Conservation (phyloP, 805 yeast species). For the Metschnikowia bowlesiae region DNA sequence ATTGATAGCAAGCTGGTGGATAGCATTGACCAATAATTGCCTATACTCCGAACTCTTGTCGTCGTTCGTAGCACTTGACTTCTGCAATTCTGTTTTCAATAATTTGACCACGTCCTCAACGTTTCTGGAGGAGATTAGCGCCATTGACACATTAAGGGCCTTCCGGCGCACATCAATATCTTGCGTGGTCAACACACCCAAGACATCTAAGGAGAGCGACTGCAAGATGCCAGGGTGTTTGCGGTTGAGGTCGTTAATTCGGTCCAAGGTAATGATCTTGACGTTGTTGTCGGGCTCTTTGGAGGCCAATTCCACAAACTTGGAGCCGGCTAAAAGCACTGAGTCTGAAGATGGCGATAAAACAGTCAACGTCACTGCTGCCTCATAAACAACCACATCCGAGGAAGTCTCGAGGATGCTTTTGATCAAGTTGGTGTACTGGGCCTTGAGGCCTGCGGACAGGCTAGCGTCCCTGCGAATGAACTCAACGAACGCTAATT, state of each 20-base stretch:
- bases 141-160: constrained; percentile 80
- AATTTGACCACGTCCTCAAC: constrained; percentile 91
- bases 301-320: constrained; percentile 82
- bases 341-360: constrained; percentile 60
- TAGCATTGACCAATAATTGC: constrained; percentile 80
- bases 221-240: constrained; percentile 79
- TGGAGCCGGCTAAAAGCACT: constrained; percentile 73
- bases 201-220: constrained; percentile 77
- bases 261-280: constrained; percentile 85
- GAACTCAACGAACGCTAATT: constrained; percentile 86
- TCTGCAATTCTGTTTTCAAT: constrained; percentile 84
- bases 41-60: constrained; percentile 85
- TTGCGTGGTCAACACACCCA: constrained; percentile 80
- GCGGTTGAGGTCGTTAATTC: constrained; percentile 70
- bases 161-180: constrained; percentile 87
- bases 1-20: constrained; percentile 81
- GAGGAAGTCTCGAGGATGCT: constrained; percentile 70
- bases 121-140: constrained; percentile 77
- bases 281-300: constrained; percentile 95
- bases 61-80: constrained; percentile 63
- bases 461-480: constrained; percentile 61
- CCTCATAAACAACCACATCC: constrained; percentile 80
- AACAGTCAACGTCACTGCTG: constrained; percentile 72
- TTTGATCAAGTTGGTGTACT: constrained; percentile 67
- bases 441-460: constrained; percentile 59